Evolutionary conservation across 441 rosid species (phyloP), one percentile per base, ranked within the genome.

Genomic region (Flueggea neowawraea): DNA sequence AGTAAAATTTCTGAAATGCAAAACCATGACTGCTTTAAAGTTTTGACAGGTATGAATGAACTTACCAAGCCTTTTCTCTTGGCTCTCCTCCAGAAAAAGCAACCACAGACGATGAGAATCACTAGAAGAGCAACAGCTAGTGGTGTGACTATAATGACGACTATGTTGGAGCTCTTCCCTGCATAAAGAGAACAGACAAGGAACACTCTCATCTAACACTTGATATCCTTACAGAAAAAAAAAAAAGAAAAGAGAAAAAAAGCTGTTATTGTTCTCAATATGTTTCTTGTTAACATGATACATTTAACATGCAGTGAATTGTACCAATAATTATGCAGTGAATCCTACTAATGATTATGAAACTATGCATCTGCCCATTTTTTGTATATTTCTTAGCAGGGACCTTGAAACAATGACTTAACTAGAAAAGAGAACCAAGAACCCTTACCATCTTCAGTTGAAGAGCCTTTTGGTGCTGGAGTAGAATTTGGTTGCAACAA

Each of bases 141-240:
- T 28, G 66, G 15, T 54, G 53, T 52, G 54, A 67, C 67, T 57
- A 64, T 54, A 10, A 44, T 11, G n/a, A 57, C 17, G 6, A 63
- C 16, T 16, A 49, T 31, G 57, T 33, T 70, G n/a, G n/a, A n/a
- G 55, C n/a, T 69, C 52, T 65, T 74, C 43, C 61, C 79, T 68
- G 62, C 65, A 60, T 32, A 49, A 67, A 39, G 39, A 54, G 7
- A 39, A 57, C 15, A 57, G 14, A 8, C 31, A 32, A 12, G 47
- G 22, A 57, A n/a, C 22, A 32, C 16, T 33, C 6, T 54, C 32
- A 31, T 16, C 5, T 22, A 10, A 54, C 22, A 17, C 14, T 16
- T 3, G 28, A 22, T 22, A n/a, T n/a, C n/a, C n/a, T n/a, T n/a
- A n/a, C n/a, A n/a, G n/a, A n/a, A n/a, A n/a, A n/a, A n/a, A n/a